These are phyloP conservation scores for Candida koratica DNA, from an alignment of 805 yeast genomes.

Conservation along the genomic window DNA sequence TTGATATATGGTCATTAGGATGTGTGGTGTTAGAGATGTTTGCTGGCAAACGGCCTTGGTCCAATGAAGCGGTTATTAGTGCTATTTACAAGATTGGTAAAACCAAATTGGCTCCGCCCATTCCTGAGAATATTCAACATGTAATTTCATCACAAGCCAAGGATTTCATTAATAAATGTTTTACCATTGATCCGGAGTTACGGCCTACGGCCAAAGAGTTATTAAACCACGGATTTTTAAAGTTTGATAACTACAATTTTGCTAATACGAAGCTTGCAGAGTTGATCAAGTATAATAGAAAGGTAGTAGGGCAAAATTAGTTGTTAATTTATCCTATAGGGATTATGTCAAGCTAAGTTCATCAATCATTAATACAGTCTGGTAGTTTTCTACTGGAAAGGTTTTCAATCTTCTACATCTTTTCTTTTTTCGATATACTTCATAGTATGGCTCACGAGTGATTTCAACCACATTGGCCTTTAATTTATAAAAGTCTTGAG, in stretches of 20 bases:
- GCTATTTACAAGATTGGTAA: constrained; percentile 89
- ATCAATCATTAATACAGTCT: constrained; percentile 73
- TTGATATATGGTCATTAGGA: constrained; percentile 97
- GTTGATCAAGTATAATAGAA: constrained; percentile 40
- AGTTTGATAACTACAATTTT: constrained; percentile 45
- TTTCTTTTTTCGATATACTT: constrained; percentile 52
- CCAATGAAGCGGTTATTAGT: constrained; percentile 88
- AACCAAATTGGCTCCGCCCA: constrained; percentile 88
- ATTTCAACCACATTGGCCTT: constrained; percentile 83
- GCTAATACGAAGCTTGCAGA: constrained; percentile 51
- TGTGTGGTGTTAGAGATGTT: constrained; percentile 97
- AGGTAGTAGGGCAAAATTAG: constrained; percentile 7
- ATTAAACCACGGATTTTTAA: constrained; percentile 51
- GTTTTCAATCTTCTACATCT: constrained; percentile 78
- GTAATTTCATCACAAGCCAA: constrained; percentile 62
- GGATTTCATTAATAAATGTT: constrained; percentile 72
- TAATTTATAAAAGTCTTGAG: constrained; percentile 45
- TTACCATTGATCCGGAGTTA: constrained; percentile 66
- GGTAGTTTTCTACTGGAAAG: constrained; percentile 67
- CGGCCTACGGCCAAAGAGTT: constrained; percentile 83
- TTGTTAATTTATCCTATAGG: too few species aligned
- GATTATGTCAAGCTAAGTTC: constrained; percentile 52
- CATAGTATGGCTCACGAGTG: constrained; percentile 72
- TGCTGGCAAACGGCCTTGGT: constrained; percentile 98
- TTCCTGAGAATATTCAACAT: constrained; percentile 80